Base-by-base conservation (phyloP, 2,329 filamentous ascomycete genomes). In the Colletotrichum cuscutae region DNA sequence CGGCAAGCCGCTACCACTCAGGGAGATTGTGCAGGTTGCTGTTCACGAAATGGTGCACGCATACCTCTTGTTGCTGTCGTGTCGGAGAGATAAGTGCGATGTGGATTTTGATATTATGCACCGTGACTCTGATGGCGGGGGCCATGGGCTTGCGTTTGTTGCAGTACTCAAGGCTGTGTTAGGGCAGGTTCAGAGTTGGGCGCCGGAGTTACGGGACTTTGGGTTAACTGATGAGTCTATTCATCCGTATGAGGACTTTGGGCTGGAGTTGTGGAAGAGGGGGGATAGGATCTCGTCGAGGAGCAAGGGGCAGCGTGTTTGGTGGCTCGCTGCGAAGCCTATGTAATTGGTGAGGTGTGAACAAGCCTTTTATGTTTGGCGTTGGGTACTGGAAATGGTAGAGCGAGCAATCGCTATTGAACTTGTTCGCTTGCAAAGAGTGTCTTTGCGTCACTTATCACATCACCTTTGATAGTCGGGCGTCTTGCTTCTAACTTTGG, bases 1-100 rank as follows among this genome's bases (percentile, higher is more conserved):
- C 32, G 30, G 35, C 19, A 68, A 63, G 30, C 32, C 19, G 6
- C 28, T 24, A 79, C 83, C 61, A 72, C 77, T 74, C 32, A 37
- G 9, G n/a, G 79, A 79, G 37, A 78, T 83, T 13, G 74, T 83
- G 26, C 76, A 80, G 70, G 71, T 75, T 35, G 75, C 82, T 1
- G 73, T 82, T 1, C 75, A 77, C 26, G 76, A 77, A 6, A 76
- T 80, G 56, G 26, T 77, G 42, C 67, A 75, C 53, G 71, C 71
- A 4, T 75, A 75, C 15, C 59, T 75, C 8, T 15, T 74, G 22
- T 19, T 75, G 24, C 53, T 75, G 9, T 69, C 69, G 7, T 73
- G 69, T 24, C 68, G 64, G 6, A 26, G 42, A 12, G 71, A 57
- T 19, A 60, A 73, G 56, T 73, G 71, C 19, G 61, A 68, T 4